phyloP scores from a whole-genome alignment of 2,329 filamentous ascomycete species.

The Sporothrix sp. region DNA sequence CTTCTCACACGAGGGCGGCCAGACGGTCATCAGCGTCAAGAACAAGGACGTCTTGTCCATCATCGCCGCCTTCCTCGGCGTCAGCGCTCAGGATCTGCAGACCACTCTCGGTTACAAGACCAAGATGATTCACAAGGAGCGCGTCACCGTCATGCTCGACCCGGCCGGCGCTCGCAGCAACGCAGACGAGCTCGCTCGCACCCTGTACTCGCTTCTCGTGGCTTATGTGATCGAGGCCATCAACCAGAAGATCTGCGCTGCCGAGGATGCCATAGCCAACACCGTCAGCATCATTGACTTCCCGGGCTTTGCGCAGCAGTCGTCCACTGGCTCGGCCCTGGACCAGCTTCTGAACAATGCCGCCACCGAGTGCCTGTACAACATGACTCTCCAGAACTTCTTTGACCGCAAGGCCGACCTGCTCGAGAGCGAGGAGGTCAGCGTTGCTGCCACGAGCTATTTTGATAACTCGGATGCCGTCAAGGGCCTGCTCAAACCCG shows the following conservation, averaged over 20 bases:
- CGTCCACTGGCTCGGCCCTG: constrained; percentile 71
- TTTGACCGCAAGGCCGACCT: constrained; percentile 91
- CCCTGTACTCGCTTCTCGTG: constrained; percentile 85
- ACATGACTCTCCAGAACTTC: constrained; percentile 88
- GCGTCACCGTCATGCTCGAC: constrained; percentile 98
- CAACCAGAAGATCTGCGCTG: constrained; percentile 79
- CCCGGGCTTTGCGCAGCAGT: constrained; percentile 81
- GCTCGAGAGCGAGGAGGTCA: constrained; percentile 88
- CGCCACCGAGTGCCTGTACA: constrained; percentile 84
- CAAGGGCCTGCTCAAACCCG: constrained; percentile 79
- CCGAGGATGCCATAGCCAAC: constrained; percentile 82
- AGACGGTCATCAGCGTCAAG: constrained; percentile 75
- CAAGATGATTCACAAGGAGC: constrained; percentile 89
- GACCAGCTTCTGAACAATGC: constrained; percentile 95
- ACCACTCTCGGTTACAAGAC: constrained; percentile 89
- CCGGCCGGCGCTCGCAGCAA: constrained; percentile 81
- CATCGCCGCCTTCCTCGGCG: constrained; percentile 88
- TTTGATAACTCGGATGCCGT: constrained; percentile 97
- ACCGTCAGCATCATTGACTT: constrained; percentile 95
- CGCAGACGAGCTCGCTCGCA: constrained; percentile 87
- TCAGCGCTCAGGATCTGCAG: constrained; percentile 72
- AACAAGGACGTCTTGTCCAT: constrained; percentile 85
- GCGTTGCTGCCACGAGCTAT: constrained; percentile 83
- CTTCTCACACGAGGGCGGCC: constrained; percentile 88
- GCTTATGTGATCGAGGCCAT: constrained; percentile 89